Base-by-base conservation (phyloP, 768 basidiomycete genomes). In the Tylopilus subfusipes region DNA sequence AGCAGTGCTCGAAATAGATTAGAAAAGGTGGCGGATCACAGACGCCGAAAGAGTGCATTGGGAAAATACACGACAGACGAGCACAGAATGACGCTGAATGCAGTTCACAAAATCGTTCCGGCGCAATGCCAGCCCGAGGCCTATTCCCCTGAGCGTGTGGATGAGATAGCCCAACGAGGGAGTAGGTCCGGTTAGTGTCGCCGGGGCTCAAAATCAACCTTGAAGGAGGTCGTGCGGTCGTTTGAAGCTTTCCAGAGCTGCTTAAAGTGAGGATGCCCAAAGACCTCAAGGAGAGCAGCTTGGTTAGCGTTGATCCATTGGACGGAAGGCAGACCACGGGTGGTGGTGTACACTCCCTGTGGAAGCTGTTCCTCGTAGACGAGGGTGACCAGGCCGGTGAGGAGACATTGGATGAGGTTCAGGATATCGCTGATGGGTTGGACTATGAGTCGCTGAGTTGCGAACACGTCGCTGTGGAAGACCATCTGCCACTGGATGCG, bases 401-500 rank as follows among this genome's bases (percentile, higher is more conserved):
- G 79, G 39, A 88, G 82, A 62, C 86, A 88, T 64, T 88, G 86
- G 38, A 87, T 67, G 54, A 88, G 77, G 67, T 78, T 78, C 55
- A 87, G 75, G 60, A 88, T 83, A 68, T 87, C 85, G 70, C 79
- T 82, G 68, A 88, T 80, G 45, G 86, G 86, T 29, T 81, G 79
- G 52, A 82, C 81, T 60, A 84, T 80, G 68, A 85, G 84, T 31
- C 85, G 77, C 52, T 85, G 79, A 27, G 82, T 84, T 63, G 85
- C 84, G 71, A 87, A 88, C 48, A 83, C 82, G 70, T 86, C 85
- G 63, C 81, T 82, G 67, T 86, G 89, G 67, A 93, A 93, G 63
- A 90, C 88, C 89, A 91, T 90, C 68, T 91, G 83, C 90, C 90
- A 93, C 67, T 91, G 89, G 43, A 91, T 81, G 55, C 88, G 82